Percentiles rank a stretch among this genome's conserved stretches.
Conservation (phyloP, 352 stramenopile species). For the Phytophthora sojae region DNA sequence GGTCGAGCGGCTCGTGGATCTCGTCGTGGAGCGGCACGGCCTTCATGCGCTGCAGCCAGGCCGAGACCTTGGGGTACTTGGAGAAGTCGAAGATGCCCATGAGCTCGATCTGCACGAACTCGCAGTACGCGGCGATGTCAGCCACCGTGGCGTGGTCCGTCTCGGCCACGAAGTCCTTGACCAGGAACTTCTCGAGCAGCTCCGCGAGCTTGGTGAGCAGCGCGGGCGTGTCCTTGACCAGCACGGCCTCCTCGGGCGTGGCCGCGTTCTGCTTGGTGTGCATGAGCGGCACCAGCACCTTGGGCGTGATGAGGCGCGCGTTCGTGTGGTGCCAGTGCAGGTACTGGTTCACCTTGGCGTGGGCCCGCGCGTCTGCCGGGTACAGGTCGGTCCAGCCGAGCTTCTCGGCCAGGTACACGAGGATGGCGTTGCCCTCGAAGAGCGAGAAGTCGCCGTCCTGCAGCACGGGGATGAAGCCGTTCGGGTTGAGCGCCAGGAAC, state of each 20-base stretch:
- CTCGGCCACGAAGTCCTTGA: constrained; percentile 48
- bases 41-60: constrained; percentile 64
- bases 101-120: constrained; percentile 50
- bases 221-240: constrained; percentile 30
- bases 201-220: constrained; percentile 42
- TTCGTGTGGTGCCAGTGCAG: constrained; percentile 82
- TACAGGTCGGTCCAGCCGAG: constrained; percentile 62
- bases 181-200: constrained; percentile 61
- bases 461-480: constrained; percentile 47
- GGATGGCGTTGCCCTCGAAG: constrained; percentile 61
- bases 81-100: constrained; percentile 56
- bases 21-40: constrained; percentile 59
- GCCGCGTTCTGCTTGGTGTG: constrained; percentile 37
- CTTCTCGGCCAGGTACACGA: constrained; percentile 65
- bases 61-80: constrained; percentile 54
- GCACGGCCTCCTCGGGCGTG: constrained; percentile 36
- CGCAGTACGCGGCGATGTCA: constrained; percentile 49
- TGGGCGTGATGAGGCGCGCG: constrained; percentile 50
- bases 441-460: constrained; percentile 52
- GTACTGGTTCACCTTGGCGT: constrained; percentile 76
- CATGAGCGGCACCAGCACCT: constrained; percentile 55
- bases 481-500: constrained; percentile 50
- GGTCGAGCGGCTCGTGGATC: constrained; percentile 38
- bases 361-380: constrained; percentile 51
- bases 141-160: constrained; percentile 42